Conservation (phyloP, 2,329 filamentous ascomycete genomes). For the Penicillium sp. region DNA sequence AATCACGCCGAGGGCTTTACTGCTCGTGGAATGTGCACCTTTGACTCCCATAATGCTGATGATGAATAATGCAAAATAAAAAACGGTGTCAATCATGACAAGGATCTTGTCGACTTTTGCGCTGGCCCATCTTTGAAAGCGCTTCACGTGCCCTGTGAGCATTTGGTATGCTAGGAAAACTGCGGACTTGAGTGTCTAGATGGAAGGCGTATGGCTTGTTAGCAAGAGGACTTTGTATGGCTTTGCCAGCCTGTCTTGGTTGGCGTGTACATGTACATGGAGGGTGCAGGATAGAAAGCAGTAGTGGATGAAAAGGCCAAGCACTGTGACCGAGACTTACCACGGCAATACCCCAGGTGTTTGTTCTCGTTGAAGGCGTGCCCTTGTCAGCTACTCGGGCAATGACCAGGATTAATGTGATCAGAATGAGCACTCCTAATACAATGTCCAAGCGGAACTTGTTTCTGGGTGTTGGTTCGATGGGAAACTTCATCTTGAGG, state of each 20-base stretch:
- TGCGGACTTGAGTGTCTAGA: slow-evolving; percentile 19
- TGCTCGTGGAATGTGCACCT: slow-evolving; percentile 7
- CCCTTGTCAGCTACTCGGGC: slow-evolving; percentile 16
- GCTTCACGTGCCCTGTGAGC: slow-evolving; percentile 11
- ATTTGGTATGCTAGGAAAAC: slow-evolving; percentile 21
- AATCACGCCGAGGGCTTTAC: slow-evolving; percentile 17
- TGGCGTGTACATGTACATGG: no score
- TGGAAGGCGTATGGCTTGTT: not conserved
- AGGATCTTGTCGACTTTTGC: slow-evolving; percentile 18
- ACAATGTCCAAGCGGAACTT: slow-evolving; percentile 1
- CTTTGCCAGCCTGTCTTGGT: no score
- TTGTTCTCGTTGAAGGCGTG: slow-evolving; percentile 11
- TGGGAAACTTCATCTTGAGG: not conserved
- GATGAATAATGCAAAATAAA: slow-evolving; percentile 23
- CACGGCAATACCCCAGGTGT: slow-evolving; percentile 20
- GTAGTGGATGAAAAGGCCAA: no score
- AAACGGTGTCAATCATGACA: slow-evolving; percentile 20
- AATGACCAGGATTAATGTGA: slow-evolving; percentile 16
- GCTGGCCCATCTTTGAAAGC: slow-evolving; percentile 20
- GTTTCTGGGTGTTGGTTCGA: not conserved
- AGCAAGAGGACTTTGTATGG: not conserved
- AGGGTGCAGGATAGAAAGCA: no score
- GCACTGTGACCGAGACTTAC: not conserved
- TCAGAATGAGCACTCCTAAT: not conserved
- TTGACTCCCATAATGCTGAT: slow-evolving; percentile 16